phyloP scores from a whole-genome alignment of 805 yeast genomes.

The Lachancea quebecensis region DNA sequence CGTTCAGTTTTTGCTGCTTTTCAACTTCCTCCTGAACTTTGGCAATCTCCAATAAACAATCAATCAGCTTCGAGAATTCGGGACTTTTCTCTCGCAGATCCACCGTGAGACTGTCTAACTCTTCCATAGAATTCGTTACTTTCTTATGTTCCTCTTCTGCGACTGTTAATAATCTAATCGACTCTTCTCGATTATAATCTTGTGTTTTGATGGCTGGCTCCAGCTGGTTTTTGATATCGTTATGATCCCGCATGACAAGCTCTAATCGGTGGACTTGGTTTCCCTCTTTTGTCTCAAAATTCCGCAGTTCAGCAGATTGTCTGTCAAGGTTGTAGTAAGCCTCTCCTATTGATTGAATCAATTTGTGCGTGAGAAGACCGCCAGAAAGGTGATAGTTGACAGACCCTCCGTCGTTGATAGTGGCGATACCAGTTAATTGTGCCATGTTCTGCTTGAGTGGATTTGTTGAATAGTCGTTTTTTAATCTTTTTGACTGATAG shows the following conservation, averaged over 20 bases:
- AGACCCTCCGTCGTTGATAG: constrained; percentile 33
- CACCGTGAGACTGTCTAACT: constrained; percentile 25
- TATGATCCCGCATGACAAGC: constrained; percentile 39
- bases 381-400: constrained; percentile 29
- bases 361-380: constrained; percentile 53
- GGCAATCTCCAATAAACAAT: constrained; percentile 29
- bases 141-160: constrained; percentile 22
- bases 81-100: constrained; percentile 11
- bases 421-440: constrained; percentile 43
- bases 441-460: constrained; percentile 53
- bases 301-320: constrained; percentile 42
- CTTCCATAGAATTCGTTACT: constrained; percentile 25
- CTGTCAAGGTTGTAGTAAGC: constrained; percentile 38
- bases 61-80: constrained; percentile 10
- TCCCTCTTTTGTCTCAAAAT: constrained; percentile 36
- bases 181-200: constrained; percentile 17
- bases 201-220: constrained; percentile 33
- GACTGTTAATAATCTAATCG: constrained; percentile 23
- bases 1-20: constrained; percentile 37
- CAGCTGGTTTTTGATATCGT: constrained; percentile 41
- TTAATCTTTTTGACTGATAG: constrained; percentile 56
- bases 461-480: constrained; percentile 61
- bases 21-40: constrained; percentile 41
- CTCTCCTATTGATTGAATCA: constrained; percentile 49
- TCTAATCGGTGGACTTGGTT: constrained; percentile 39